A percentile compares a stretch with the other conserved stretches of the same genome.
phyloP scores from a whole-genome alignment of 352 stramenopile genomes.

The Phytophthora foliorum region DNA sequence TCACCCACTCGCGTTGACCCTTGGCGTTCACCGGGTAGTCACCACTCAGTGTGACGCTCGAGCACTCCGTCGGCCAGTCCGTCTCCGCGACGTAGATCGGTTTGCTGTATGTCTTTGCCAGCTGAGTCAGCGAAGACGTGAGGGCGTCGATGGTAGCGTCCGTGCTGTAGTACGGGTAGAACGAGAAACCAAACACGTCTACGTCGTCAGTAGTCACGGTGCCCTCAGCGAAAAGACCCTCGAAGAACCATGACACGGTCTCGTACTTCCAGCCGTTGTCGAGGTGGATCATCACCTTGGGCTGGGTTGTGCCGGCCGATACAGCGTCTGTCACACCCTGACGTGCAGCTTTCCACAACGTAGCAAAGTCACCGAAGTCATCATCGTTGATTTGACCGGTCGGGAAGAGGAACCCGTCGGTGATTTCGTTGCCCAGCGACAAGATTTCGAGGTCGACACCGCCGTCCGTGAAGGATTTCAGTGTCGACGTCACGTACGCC shows the following conservation, averaged over 20 bases:
- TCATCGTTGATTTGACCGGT: conserved; percentile 28
- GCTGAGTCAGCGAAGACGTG: conserved; percentile 33
- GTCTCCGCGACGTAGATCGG: conserved; percentile 46
- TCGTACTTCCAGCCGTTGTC: conserved; percentile 49
- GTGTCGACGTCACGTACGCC: conserved; percentile 38
- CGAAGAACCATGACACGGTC: conserved; percentile 43
- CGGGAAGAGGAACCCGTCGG: conserved; percentile 37
- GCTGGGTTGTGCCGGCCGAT: conserved; percentile 27
- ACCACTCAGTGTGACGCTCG: conserved; percentile 28
- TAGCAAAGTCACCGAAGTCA: conserved; percentile 39
- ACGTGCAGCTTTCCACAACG: conserved; percentile 38
- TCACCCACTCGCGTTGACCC: conserved; percentile 38
- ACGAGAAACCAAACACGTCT: conserved; percentile 46
- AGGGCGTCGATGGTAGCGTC: conserved; percentile 41
- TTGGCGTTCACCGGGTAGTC: conserved; percentile 31
- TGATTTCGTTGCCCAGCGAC: conserved; percentile 47
- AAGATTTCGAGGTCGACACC: conserved; percentile 35
- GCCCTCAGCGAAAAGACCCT: conserved; percentile 35
- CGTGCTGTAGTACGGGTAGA: conserved; percentile 47
- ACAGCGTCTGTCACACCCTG: conserved; percentile 41
- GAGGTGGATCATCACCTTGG: conserved; percentile 50
- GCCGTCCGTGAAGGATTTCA: conserved; percentile 36
- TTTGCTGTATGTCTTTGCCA: conserved; percentile 41
- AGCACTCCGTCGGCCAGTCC: conserved; percentile 43
- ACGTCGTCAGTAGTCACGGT: conserved; percentile 40